Conservation (phyloP, 2,329 filamentous ascomycete genomes). For the Lasiodiplodia theobromae region DNA sequence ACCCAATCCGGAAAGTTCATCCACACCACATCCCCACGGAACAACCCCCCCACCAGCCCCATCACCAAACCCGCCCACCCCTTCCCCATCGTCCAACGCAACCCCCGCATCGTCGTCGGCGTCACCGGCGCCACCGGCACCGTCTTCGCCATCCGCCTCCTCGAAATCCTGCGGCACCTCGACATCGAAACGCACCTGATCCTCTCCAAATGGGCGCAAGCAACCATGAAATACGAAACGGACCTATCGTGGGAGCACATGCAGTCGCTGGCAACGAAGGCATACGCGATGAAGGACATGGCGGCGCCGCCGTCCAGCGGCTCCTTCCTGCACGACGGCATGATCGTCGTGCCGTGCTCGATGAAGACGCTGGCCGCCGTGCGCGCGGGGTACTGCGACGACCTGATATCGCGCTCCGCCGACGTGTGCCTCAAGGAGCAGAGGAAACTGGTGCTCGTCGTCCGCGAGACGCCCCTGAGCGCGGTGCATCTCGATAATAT, state of each 20-base stretch:
- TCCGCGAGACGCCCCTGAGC: conserved; percentile 56
- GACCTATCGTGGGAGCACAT: conserved; percentile 25
- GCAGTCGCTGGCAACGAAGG: conserved; percentile 30
- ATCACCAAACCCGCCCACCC: background rate
- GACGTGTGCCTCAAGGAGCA: conserved; percentile 58
- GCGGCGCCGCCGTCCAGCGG: conserved; percentile 55
- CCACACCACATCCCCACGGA: background rate
- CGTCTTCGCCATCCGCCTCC: conserved; percentile 51
- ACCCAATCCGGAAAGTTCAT: background rate
- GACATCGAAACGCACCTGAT: conserved; percentile 55
- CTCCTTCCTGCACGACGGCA: conserved; percentile 54
- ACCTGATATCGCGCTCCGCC: conserved; percentile 55
- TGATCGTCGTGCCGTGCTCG: conserved; percentile 58
- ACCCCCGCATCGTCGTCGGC: conserved; percentile 53
- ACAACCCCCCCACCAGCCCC: background rate
- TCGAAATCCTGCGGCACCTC: conserved; percentile 51
- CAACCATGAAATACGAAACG: conserved; percentile 43
- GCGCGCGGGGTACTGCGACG: conserved; percentile 51
- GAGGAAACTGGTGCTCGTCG: conserved; percentile 49
- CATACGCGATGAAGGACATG: conserved; percentile 53
- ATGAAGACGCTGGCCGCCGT: conserved; percentile 59
- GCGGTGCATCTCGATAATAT: conserved; percentile 59
- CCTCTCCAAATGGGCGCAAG: conserved; percentile 58
- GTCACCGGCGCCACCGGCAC: conserved; percentile 61
- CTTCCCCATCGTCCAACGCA: conserved; percentile 25